phyloP scores from a whole-genome alignment of 768 basidiomycete species.

The Lyophyllum semitale region DNA sequence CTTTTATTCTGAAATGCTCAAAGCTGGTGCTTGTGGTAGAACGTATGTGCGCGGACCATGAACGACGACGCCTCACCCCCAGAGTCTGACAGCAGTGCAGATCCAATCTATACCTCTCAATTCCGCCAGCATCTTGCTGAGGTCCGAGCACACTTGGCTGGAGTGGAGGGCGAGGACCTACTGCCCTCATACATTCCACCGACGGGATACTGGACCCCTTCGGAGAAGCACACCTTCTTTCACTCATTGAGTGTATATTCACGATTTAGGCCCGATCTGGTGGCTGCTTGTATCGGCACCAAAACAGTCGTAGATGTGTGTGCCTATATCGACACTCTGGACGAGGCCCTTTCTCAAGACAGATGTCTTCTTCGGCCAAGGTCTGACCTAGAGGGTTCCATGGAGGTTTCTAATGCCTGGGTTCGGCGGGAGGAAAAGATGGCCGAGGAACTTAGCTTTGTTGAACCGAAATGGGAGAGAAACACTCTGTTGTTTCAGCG shows the following conservation, averaged over 20 bases:
- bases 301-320: slow-evolving; percentile 71
- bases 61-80: slow-evolving; percentile 13
- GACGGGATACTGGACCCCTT: slow-evolving; percentile 58
- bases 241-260: slow-evolving; percentile 68
- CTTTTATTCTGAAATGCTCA: slow-evolving; percentile 8
- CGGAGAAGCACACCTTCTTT: slow-evolving; percentile 76
- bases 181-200: slow-evolving; percentile 37
- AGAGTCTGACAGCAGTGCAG: slow-evolving; percentile 10
- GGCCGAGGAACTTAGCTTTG: slow-evolving; percentile 28
- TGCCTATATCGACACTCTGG: slow-evolving; percentile 61
- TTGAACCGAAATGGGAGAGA: slow-evolving; percentile 31
- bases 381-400: slow-evolving; percentile 36
- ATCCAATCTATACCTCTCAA: slow-evolving; percentile 20
- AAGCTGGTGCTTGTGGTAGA: neutral
- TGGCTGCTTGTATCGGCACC: slow-evolving; percentile 65
- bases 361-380: slow-evolving; percentile 11
- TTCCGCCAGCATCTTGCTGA: slow-evolving; percentile 36
- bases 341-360: slow-evolving; percentile 30
- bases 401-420: slow-evolving; percentile 55
- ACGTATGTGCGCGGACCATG: slow-evolving; percentile 19
- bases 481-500: slow-evolving; percentile 19
- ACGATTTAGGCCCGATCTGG: slow-evolving; percentile 74
- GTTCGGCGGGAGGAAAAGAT: slow-evolving; percentile 47
- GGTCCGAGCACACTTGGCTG: slow-evolving; percentile 37
- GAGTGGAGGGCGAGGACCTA: slow-evolving; percentile 26